Percentiles rank a stretch among this genome's conserved stretches.
phyloP scores from a whole-genome alignment of 192 early-diverging fungal species.

The Allomyces javanicus region DNA sequence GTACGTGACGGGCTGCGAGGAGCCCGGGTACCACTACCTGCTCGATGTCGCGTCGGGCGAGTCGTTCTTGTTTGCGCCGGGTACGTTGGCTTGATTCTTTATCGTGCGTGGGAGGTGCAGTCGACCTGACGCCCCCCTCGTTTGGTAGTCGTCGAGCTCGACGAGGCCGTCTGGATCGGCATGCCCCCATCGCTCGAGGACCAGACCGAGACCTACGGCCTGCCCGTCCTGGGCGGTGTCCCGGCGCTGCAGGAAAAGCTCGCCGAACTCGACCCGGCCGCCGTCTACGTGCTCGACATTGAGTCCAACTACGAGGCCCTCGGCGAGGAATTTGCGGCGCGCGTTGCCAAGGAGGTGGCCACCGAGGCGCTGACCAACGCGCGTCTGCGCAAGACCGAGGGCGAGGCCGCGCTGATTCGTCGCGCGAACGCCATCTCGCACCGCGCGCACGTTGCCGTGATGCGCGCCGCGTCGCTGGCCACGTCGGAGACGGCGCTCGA shows the following conservation, averaged over 20 bases:
- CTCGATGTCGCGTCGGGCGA: constrained; percentile 40
- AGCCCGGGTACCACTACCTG: constrained; percentile 49
- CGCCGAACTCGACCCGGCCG: constrained; percentile 4
- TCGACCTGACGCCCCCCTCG: too few relatives aligned
- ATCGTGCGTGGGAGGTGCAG: too few relatives aligned
- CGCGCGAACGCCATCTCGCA: constrained; percentile 50
- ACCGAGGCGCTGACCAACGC: constrained; percentile 36
- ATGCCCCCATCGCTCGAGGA: constrained; percentile 30
- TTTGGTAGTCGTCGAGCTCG: constrained; percentile 14
- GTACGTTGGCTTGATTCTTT: constrained; percentile 5
- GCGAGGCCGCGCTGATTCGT: constrained; percentile 61
- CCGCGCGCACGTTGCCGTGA: constrained; percentile 57
- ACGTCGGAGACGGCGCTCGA: constrained; percentile 54
- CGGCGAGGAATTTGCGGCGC: not conserved
- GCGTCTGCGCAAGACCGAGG: constrained; percentile 55
- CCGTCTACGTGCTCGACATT: constrained; percentile 28
- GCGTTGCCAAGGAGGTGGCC: constrained; percentile 10
- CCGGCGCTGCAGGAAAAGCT: not conserved
- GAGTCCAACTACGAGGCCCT: constrained; percentile 15
- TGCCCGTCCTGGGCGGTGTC: not conserved
- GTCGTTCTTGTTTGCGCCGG: constrained; percentile 47
- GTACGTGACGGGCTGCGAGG: constrained; percentile 60
- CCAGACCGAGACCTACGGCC: constrained; percentile 31
- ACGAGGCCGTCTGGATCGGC: constrained; percentile 70
- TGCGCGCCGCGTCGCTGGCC: constrained; percentile 41